These are phyloP conservation scores for Kandelia obovata DNA, from an alignment of 345 rosid genomes.

Conservation along the genomic window DNA sequence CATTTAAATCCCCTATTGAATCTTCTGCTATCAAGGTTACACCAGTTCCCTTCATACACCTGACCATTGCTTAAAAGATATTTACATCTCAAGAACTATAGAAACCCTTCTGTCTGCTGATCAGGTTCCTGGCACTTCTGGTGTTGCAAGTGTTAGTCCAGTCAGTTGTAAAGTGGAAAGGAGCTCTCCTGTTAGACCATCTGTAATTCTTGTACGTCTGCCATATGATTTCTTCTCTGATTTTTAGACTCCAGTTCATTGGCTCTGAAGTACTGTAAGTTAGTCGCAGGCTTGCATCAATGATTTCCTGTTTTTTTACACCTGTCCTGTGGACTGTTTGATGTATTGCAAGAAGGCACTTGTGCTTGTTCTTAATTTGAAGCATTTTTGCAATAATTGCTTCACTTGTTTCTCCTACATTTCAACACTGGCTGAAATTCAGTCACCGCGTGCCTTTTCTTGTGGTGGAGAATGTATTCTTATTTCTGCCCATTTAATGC, in stretches of 20 bases:
- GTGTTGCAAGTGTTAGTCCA: conserved; percentile 46
- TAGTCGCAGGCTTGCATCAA: not conserved
- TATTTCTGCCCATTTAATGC: not conserved
- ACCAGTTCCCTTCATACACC: conserved; percentile 2
- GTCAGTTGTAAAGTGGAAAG: conserved; percentile 74
- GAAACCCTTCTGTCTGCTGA: conserved; percentile 10
- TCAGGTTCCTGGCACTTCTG: conserved; percentile 66
- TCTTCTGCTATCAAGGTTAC: conserved; percentile 52
- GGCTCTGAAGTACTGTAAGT: too few relatives aligned
- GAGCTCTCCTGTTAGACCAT: conserved; percentile 74
- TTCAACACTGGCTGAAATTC: not conserved
- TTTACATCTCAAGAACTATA: conserved; percentile 11
- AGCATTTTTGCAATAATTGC: not conserved
- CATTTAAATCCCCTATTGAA: conserved; percentile 55
- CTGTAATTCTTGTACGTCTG: conserved; percentile 57
- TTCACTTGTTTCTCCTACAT: not conserved
- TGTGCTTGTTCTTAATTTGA: not conserved
- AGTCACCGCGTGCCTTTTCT: not conserved
- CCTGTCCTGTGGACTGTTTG: not conserved
- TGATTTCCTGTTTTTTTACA: not conserved
- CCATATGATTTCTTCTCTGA: conserved; percentile 1
- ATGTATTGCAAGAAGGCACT: not conserved
- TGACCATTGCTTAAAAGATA: conserved; percentile 13
- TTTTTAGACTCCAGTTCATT: not conserved
- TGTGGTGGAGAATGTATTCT: not conserved